These are phyloP conservation scores for Pugionium dolabratum DNA, from an alignment of 345 rosid species.

Conservation along the genomic window DNA sequence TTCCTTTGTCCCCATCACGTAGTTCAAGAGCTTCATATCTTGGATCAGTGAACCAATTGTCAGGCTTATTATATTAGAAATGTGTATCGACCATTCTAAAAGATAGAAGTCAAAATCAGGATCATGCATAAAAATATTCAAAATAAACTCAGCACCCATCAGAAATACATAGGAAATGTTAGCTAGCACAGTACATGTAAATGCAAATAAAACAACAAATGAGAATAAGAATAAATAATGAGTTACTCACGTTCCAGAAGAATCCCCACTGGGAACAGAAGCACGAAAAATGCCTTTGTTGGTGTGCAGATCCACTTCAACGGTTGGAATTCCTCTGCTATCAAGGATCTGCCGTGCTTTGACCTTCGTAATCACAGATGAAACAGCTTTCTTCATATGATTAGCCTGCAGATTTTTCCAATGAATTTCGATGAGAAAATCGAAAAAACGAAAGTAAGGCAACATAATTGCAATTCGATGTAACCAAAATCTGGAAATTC, in stretches of 20 bases:
- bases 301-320: constrained; percentile 92
- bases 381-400: constrained; percentile 43
- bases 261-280: constrained; percentile 76
- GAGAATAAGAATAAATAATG: background rate
- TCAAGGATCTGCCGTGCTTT: constrained; percentile 92
- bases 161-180: no score
- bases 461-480: constrained; percentile 1
- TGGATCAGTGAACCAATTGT: constrained; percentile 10
- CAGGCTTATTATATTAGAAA: constrained; percentile 11
- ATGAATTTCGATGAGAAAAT: background rate
- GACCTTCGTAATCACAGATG: constrained; percentile 78
- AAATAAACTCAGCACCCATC: constrained; percentile 5
- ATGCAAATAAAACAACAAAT: background rate
- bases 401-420: constrained; percentile 57
- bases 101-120: background rate
- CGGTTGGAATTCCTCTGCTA: constrained; percentile 93
- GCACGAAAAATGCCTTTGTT: constrained; percentile 91
- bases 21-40: constrained; percentile 96
- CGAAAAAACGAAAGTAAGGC: background rate
- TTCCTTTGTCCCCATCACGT: constrained; percentile 94
- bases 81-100: background rate
- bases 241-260: constrained; percentile 71
- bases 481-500: no score
- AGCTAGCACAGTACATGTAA: background rate
- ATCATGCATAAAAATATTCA: constrained; percentile 21